A percentile compares a stretch with the other conserved stretches of the same genome.
Evolutionary conservation across 2,329 filamentous ascomycete species (phyloP).

Genomic region (Aspergillus neoniger): DNA sequence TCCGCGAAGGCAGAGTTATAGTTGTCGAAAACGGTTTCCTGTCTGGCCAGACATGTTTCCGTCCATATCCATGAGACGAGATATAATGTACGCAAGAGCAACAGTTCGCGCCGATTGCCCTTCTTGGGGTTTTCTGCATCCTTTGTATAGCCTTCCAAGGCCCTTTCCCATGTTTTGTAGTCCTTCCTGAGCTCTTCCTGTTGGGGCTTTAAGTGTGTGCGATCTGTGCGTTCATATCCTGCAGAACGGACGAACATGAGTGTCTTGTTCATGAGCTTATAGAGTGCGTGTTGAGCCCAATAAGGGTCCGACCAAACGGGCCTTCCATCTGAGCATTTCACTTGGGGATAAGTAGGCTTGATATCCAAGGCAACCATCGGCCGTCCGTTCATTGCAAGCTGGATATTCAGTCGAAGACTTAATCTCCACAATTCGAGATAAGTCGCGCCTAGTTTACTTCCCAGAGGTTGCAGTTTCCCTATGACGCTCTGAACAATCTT

Average conservation of each 20-base stretch:
- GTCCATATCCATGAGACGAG: slow-evolving; percentile 16
- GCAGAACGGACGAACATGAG: slow-evolving; percentile 16
- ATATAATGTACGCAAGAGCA: slow-evolving; percentile 21
- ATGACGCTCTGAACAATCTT: slow-evolving; percentile 17
- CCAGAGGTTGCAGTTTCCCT: not conserved
- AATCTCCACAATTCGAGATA: slow-evolving; percentile 20
- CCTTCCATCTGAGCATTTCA: slow-evolving; percentile 1
- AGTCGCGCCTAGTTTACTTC: slow-evolving; percentile 15
- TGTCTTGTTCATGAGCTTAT: slow-evolving; percentile 17
- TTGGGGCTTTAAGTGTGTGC: slow-evolving; percentile 4
- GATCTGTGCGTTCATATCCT: slow-evolving; percentile 6
- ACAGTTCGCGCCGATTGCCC: slow-evolving; percentile 17
- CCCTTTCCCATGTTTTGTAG: slow-evolving; percentile 14
- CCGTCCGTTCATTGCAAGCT: slow-evolving; percentile 23
- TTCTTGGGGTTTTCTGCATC: slow-evolving; percentile 5
- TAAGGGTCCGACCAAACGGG: slow-evolving; percentile 4
- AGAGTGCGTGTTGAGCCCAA: slow-evolving; percentile 18
- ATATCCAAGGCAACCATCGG: slow-evolving; percentile 11
- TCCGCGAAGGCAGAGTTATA: slow-evolving; percentile 14
- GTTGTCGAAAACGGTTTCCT: slow-evolving; percentile 16
- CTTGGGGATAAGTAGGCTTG: not conserved
- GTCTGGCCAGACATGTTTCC: slow-evolving; percentile 1
- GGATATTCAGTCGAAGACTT: slow-evolving; percentile 25
- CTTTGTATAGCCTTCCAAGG: slow-evolving; percentile 13
- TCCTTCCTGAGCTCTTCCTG: not conserved